Evolutionary conservation across 805 yeast species (phyloP), one percentile per base, ranked within the genome.

Genomic region (Candida endomychidarum): DNA sequence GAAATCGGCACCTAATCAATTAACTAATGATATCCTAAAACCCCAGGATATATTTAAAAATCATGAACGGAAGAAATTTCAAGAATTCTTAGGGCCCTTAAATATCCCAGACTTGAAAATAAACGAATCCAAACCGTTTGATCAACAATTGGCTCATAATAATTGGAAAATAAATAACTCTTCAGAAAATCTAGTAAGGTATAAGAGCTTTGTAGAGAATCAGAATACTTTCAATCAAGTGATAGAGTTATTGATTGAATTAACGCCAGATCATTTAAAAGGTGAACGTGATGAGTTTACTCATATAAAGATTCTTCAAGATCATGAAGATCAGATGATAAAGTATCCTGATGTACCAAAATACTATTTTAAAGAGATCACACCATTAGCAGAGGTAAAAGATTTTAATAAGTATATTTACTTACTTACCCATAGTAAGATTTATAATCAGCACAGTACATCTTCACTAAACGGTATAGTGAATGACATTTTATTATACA

Each of bases 401-500:
- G 42, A 46, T 10, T 69, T 70, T 40, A 54, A 56, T 23, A 47
- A 64, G 30, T 69, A 64, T 38, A 62, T 69, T 19, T 61, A 66
- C 44, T 52, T 52, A 29, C 45, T 70, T 14, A 65, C 72, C 1
- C 72, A 68, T 41, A 46, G 53, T 48, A 54, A 47, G 28, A 46
- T 60, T n/a, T 51, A 53, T 8, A 69, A 63, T 49, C 44, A 52
- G 22, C 63, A 63, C 39, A 57, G 64, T 3, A 56, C 58, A 43
- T 62, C 70, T 10, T 49, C 67, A 24, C 48, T 50, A 14, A 54
- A 53, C 28, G 75, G 75, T 4, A 42, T 65, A 0, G 55, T 70
- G 1, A 61, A 70, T 8, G 65, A 63, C 28, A 62, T 69, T 21
- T 50, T 70, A 21, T 48, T 69, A 19, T 48, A 61, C 43, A 67